Evolutionary conservation across 345 rosid species (phyloP).

Genomic region (Citrus sp.): DNA sequence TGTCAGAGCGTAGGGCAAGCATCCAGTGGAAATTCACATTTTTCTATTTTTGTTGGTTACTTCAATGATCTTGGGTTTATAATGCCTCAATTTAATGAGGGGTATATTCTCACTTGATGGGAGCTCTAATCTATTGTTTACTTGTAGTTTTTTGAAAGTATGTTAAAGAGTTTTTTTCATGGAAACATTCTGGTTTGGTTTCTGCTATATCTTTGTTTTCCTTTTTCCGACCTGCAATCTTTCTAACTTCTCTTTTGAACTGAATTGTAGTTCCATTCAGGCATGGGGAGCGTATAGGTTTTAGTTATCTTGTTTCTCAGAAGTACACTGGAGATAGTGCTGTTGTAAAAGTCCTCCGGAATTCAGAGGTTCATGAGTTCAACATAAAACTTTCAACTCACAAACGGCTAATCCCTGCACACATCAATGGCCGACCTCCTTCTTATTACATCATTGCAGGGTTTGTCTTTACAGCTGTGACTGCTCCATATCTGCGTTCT

Average conservation of each 20-base stretch:
- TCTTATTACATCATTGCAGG: constrained; percentile 92
- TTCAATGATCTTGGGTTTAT: not conserved
- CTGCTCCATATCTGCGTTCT: constrained; percentile 90
- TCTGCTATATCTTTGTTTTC: not conserved
- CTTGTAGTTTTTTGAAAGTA: not conserved
- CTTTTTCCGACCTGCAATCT: not conserved
- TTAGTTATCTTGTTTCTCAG: constrained; percentile 90
- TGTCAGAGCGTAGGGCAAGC: not conserved
- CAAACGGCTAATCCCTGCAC: constrained; percentile 84
- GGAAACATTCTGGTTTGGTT: not conserved
- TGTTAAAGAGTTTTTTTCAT: not conserved
- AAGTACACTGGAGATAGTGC: constrained; percentile 92
- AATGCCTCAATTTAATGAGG: not conserved
- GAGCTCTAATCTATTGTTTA: not conserved
- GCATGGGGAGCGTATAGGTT: constrained; percentile 90
- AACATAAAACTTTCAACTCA: constrained; percentile 84
- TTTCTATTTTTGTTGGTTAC: not conserved
- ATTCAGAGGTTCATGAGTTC: constrained; percentile 56
- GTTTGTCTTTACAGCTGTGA: constrained; percentile 77
- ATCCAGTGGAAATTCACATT: not conserved
- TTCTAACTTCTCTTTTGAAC: constrained; percentile 4
- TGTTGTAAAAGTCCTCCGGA: constrained; percentile 69
- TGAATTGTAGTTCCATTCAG: constrained; percentile 79
- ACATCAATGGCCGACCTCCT: constrained; percentile 74
- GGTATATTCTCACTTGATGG: not conserved